Percentiles rank a stretch among this genome's conserved stretches.
These are phyloP conservation scores for Letharia columbiana DNA, from an alignment of 495 filamentous ascomycete species.

Conservation along the genomic window DNA sequence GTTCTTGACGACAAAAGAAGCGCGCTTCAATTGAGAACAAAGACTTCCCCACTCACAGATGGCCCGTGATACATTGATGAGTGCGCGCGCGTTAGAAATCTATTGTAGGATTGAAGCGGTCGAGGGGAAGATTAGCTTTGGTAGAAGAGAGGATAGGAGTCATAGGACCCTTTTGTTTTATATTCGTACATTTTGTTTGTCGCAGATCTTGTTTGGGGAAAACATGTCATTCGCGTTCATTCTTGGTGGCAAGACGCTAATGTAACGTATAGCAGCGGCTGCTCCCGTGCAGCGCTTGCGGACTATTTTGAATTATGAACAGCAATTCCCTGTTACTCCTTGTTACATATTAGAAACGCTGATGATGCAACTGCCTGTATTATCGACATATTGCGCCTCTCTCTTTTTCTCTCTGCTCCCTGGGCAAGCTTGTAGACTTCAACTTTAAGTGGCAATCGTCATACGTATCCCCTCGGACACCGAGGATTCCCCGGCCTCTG, in stretches of 20 bases:
- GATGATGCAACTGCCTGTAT: not conserved
- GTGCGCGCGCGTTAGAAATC: not conserved
- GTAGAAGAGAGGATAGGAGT: not conserved
- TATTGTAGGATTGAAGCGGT: not conserved
- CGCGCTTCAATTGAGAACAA: conserved; percentile 4
- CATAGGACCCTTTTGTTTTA: not conserved
- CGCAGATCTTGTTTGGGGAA: not conserved
- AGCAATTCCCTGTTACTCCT: not conserved
- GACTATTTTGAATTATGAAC: not conserved
- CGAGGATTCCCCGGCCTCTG: not conserved
- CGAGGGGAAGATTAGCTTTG: not conserved
- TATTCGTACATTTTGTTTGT: not conserved
- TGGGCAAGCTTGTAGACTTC: not conserved
- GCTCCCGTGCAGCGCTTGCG: not conserved
- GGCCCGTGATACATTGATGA: conserved; percentile 4
- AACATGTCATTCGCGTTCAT: conserved; percentile 13
- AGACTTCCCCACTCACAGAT: not conserved
- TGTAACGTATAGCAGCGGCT: conserved; percentile 11
- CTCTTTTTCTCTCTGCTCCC: not conserved
- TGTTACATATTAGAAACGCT: not conserved
- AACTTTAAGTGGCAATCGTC: not conserved
- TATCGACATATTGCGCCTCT: no score
- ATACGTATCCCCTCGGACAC: not conserved
- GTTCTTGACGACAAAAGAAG: not conserved
- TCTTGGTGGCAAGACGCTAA: conserved; percentile 4